These are phyloP conservation scores for Fusarium burgessii DNA, from an alignment of 2,329 filamentous ascomycete genomes.

Conservation along the genomic window DNA sequence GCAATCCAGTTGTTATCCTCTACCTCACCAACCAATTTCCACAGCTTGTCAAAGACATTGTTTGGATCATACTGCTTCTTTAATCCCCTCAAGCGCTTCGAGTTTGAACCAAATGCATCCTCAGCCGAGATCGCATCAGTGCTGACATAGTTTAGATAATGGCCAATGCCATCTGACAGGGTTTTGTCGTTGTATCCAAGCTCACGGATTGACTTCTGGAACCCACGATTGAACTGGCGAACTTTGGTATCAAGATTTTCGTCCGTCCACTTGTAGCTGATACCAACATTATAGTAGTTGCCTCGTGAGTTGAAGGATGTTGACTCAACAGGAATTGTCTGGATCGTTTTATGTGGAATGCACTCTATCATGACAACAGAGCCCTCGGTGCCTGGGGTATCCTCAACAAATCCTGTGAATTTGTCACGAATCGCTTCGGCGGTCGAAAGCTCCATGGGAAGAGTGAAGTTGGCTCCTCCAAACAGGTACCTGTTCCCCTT, in stretches of 20 bases:
- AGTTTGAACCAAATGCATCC: constrained; percentile 36
- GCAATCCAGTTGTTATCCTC: constrained; percentile 37
- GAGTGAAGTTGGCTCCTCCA: constrained; percentile 58
- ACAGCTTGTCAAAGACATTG: constrained; percentile 42
- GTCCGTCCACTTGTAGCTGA: constrained; percentile 35
- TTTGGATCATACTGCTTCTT: constrained; percentile 38
- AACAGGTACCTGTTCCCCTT: constrained; percentile 54
- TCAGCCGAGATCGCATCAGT: constrained; percentile 32
- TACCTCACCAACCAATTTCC: constrained; percentile 37
- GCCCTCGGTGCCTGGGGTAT: constrained; percentile 20
- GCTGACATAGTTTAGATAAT: constrained; percentile 38
- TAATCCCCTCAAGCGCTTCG: constrained; percentile 29
- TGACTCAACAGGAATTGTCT: constrained; percentile 28
- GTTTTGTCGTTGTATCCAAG: constrained; percentile 40
- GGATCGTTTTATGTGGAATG: constrained; percentile 28
- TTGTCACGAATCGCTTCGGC: constrained; percentile 35
- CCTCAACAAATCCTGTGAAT: constrained; percentile 33
- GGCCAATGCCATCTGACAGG: constrained; percentile 32
- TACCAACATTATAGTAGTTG: constrained; percentile 41
- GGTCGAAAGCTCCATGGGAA: constrained; percentile 51
- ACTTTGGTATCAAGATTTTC: constrained; percentile 30
- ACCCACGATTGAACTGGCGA: constrained; percentile 39
- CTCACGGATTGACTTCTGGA: constrained; percentile 33
- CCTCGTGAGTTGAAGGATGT: constrained; percentile 44
- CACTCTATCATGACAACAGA: constrained; percentile 39